These are phyloP conservation scores for Cladosporium sp. DNA, from an alignment of 2,329 filamentous ascomycete species.

Conservation along the genomic window DNA sequence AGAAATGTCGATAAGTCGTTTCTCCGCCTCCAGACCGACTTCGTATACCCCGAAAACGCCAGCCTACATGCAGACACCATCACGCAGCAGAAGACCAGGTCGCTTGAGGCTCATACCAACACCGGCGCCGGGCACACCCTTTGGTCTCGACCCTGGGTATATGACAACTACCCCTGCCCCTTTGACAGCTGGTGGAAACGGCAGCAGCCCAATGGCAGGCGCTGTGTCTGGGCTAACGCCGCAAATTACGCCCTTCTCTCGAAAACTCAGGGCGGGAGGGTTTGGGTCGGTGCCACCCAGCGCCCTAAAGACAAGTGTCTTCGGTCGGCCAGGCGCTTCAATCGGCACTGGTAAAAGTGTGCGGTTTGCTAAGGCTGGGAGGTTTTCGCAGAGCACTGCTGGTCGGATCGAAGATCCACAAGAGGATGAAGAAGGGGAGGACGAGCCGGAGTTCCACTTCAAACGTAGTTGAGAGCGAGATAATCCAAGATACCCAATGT, in stretches of 20 bases:
- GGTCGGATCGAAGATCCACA: not conserved
- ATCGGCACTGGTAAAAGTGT: conserved; percentile 13
- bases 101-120: conserved; percentile 27
- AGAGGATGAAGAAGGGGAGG: not conserved
- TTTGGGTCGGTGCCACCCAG: conserved; percentile 7
- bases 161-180: conserved; percentile 25
- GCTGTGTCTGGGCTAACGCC: conserved; percentile 23
- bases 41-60: conserved; percentile 16
- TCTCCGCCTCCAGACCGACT: not conserved
- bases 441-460: not conserved
- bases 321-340: not conserved
- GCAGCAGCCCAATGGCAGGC: not conserved
- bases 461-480: conserved; percentile 2
- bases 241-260: conserved; percentile 34
- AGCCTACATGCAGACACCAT: conserved; percentile 43
- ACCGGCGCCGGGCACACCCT: conserved; percentile 25
- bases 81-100: conserved; percentile 21
- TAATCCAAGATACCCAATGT: conserved; percentile 14
- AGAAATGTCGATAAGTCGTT: conserved; percentile 16
- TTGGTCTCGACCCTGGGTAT: conserved; percentile 23
- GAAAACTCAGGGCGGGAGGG: conserved; percentile 28
- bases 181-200: conserved; percentile 4
- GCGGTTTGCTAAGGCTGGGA: conserved; percentile 5
- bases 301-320: conserved; percentile 1
- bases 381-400: conserved; percentile 3